Percentiles rank a stretch among this genome's conserved stretches.
These are phyloP conservation scores for Populus nigra DNA, from an alignment of 345 rosid genomes.

Conservation along the genomic window DNA sequence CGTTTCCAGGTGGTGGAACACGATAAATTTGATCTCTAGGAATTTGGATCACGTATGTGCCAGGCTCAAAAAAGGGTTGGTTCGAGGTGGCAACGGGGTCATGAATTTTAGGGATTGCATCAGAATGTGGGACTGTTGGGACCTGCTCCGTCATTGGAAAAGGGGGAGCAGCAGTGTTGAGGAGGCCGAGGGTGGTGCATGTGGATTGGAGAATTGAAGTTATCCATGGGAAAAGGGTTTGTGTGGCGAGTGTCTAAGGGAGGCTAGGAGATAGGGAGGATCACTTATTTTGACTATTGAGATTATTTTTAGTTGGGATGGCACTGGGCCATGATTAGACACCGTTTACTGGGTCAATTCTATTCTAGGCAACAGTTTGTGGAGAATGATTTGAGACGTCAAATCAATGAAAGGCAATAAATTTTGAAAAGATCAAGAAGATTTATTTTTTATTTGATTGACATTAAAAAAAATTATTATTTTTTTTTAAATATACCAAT, in stretches of 20 bases:
- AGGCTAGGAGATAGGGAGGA: background rate
- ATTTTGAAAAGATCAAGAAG: too few relatives aligned
- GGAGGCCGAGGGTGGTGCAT: slow-evolving; percentile 4
- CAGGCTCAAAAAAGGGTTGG: slow-evolving; percentile 18
- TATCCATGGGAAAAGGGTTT: slow-evolving; percentile 11
- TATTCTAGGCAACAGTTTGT: too few relatives aligned
- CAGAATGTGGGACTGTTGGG: background rate
- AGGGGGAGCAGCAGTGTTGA: slow-evolving; percentile 20
- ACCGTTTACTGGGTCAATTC: background rate
- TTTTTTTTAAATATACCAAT: too few relatives aligned
- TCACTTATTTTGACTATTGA: background rate
- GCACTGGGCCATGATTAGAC: background rate
- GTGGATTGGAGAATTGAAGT: background rate
- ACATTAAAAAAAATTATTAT: too few relatives aligned
- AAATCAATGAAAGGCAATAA: too few relatives aligned
- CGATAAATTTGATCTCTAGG: slow-evolving; percentile 66
- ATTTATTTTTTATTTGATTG: too few relatives aligned
- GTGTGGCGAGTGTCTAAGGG: slow-evolving; percentile 1
- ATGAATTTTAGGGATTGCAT: background rate
- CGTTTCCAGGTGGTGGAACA: slow-evolving; percentile 45
- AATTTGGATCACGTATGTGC: slow-evolving; percentile 47
- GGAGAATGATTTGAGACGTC: too few relatives aligned
- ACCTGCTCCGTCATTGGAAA: slow-evolving; percentile 48
- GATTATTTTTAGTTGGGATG: background rate
- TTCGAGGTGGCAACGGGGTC: background rate